A percentile compares a stretch with the other conserved stretches of the same genome.
Evolutionary conservation across 139 green algal genomes (phyloP).

Genomic region (Asterochloris erici): DNA sequence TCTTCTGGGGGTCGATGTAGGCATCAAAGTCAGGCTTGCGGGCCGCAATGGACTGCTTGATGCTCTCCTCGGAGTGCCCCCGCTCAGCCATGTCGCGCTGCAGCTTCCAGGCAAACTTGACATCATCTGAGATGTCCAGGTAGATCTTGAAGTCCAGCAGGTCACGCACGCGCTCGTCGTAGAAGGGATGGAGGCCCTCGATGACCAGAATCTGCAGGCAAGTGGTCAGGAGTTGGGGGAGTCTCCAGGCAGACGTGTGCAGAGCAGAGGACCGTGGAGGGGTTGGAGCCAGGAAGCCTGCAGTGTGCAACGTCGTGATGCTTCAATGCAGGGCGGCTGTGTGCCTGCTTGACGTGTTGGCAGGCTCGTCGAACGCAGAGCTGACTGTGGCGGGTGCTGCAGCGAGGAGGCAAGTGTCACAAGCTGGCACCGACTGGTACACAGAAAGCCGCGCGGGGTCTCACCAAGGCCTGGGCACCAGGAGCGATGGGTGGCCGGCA

Average conservation of each 20-base stretch:
- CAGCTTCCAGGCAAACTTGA: conserved; percentile 99
- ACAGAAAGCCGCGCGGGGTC: background rate
- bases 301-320: too few relatives aligned
- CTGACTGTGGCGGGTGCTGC: too few relatives aligned
- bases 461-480: too few relatives aligned
- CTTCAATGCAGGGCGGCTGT: too few relatives aligned
- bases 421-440: background rate
- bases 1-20: conserved; percentile 99
- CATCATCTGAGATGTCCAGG: conserved; percentile 98
- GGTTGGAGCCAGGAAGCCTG: too few relatives aligned
- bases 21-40: conserved; percentile 99
- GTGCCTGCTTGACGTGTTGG: too few relatives aligned
- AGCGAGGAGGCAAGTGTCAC: too few relatives aligned
- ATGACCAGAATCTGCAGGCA: conserved; percentile 84
- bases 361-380: too few relatives aligned
- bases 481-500: too few relatives aligned
- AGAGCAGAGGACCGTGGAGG: too few relatives aligned
- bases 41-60: conserved; percentile 97
- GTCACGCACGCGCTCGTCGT: conserved; percentile 94
- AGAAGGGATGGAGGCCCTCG: conserved; percentile 99
- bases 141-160: conserved; percentile 99
- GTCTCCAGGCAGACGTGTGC: too few relatives aligned
- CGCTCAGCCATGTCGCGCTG: conserved; percentile 99
- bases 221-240: too few relatives aligned
- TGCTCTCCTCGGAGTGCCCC: conserved; percentile 96